phyloP scores from a whole-genome alignment of 441 rosid genomes.

The Adansonia madagascariensis region DNA sequence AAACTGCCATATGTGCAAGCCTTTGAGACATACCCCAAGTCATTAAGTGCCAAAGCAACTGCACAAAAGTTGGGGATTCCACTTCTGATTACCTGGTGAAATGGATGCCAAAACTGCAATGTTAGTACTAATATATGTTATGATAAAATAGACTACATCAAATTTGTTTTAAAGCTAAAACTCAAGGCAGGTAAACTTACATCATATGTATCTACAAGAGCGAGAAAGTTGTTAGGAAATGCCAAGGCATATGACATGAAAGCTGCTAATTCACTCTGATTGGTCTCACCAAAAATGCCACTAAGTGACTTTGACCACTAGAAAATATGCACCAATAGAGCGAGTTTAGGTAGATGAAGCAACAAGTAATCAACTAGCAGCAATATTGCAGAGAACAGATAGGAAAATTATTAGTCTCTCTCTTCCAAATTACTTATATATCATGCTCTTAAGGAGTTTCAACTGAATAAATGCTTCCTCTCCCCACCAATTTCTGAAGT shows the following conservation, averaged over 20 bases:
- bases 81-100: conserved; percentile 77
- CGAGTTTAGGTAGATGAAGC: conserved; percentile 16
- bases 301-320: conserved; percentile 62
- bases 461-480: neutral
- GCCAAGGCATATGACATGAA: conserved; percentile 90
- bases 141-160: neutral
- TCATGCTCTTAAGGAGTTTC: neutral
- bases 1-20: neutral
- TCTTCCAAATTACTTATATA: neutral
- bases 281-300: conserved; percentile 76
- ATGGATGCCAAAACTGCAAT: conserved; percentile 16
- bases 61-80: conserved; percentile 91
- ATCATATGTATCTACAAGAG: conserved; percentile 93
- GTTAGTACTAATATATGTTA: conserved; percentile 9
- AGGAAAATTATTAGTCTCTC: neutral
- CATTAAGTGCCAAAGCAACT: conserved; percentile 76
- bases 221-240: conserved; percentile 74
- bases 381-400: conserved; percentile 7
- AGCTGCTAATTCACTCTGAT: conserved; percentile 92
- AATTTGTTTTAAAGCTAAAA: conserved; percentile 1
- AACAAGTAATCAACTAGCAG: neutral
- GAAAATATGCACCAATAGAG: conserved; percentile 34
- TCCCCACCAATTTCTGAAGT: neutral
- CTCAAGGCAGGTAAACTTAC: conserved; percentile 48
- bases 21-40: conserved; percentile 60